Conservation (phyloP, 768 basidiomycete genomes). For the Austroboletus festivus region DNA sequence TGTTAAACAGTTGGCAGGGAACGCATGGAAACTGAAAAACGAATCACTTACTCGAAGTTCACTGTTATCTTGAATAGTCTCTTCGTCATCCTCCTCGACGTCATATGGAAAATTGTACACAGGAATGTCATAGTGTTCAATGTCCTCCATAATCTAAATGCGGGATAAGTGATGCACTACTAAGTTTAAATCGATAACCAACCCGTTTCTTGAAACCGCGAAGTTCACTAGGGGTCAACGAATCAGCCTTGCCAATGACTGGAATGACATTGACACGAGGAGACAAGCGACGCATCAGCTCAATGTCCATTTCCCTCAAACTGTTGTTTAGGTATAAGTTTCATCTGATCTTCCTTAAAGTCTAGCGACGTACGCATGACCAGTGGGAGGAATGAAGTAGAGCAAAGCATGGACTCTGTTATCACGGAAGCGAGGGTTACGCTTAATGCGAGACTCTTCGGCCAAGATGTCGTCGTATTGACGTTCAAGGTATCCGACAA, state of each 20-base stretch:
- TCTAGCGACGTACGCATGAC: conserved; percentile 72
- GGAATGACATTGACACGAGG: conserved; percentile 99
- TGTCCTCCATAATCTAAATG: conserved; percentile 95
- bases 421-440: conserved; percentile 98
- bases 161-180: conserved; percentile 1
- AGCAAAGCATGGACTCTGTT: conserved; percentile 95
- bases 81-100: conserved; percentile 98
- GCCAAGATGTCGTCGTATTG: conserved; percentile 99
- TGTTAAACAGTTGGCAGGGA: conserved; percentile 27
- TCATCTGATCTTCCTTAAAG: not conserved
- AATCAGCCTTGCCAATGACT: conserved; percentile 94
- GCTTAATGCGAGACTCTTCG: conserved; percentile 98
- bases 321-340: conserved; percentile 35
- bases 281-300: conserved; percentile 96
- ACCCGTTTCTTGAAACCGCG: conserved; percentile 95
- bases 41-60: conserved; percentile 76
- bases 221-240: conserved; percentile 89
- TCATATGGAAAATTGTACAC: conserved; percentile 99
- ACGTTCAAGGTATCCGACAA: conserved; percentile 92
- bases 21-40: no score
- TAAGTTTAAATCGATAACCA: conserved; percentile 20
- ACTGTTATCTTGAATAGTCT: conserved; percentile 96
- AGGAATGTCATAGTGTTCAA: conserved; percentile 96
- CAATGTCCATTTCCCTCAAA: conserved; percentile 97
- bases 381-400: conserved; percentile 99